Evolutionary conservation across 805 yeast genomes (phyloP), one percentile per base, ranked within the genome.

Genomic region (Lipomyces japonicus): DNA sequence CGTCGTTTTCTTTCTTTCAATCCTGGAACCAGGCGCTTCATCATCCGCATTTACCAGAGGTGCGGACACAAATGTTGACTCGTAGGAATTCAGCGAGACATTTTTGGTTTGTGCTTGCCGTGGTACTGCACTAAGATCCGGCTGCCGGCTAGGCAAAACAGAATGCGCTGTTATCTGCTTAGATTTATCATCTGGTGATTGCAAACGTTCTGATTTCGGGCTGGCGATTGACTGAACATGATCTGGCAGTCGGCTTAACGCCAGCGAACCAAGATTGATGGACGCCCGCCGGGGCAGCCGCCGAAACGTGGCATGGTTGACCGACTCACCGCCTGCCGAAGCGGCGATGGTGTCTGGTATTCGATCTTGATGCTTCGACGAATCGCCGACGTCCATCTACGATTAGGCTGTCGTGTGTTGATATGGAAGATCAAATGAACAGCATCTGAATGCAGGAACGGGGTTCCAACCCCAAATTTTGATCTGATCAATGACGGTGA

Each of bases 251-350:
- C 35, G 47, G 3, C 42, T 44, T 19, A 48, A 46, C 23, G 50
- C 19, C 14, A 50, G 46, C 24, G 46, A 34, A 24, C 50, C 47
- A 31, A 44, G 31, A 32, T 36, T 46, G 43, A 50, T 40, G 32
- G 54, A 50, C 10, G 54, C 54, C 19, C 54, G 46, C 16, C 54
- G 41, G 31, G 39, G 16, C 31, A 40, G 39, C 39, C 26, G 42
- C 14, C 47, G 46, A 26, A 25, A 24, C 28, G n/a, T n/a, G 44
- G 12, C 32, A 19, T n/a, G 24, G 45, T 18, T 19, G 22, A 22
- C 18, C 44, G 50, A 25, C 32, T 12, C 14, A 19, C 12, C 12
- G 44, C 41, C 26, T 44, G 32, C 21, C 41, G 41, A 24, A 43
- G 48, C 32, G 42, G 30, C n/a, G n/a, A n/a, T n/a, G n/a, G n/a